Percentiles rank a stretch among this genome's conserved stretches.
Evolutionary conservation across 371 early-diverging fungal genomes (phyloP).

Genomic region (Syncephalis plumigaleata): DNA sequence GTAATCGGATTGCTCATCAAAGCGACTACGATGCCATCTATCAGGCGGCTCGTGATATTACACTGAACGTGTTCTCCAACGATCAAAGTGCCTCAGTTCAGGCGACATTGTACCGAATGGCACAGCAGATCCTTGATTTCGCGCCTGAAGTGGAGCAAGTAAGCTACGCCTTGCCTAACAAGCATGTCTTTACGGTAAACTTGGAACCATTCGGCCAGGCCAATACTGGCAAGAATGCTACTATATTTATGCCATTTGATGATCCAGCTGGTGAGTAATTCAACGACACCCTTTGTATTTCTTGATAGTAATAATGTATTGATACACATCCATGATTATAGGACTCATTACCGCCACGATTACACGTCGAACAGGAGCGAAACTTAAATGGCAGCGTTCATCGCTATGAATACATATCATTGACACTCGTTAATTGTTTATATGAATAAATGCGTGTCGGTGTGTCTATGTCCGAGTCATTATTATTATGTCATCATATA

Average conservation of each 20-base stretch:
- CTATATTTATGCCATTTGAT: conserved; percentile 55
- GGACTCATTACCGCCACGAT: conserved; percentile 53
- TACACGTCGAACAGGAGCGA: conserved; percentile 18
- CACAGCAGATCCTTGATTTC: conserved; percentile 36
- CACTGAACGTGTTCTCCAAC: conserved; percentile 46
- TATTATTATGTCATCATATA: no score
- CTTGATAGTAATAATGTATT: background rate
- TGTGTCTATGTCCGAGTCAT: no score
- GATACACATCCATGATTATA: conserved; percentile 3
- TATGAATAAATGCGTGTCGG: no score
- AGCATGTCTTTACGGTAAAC: conserved; percentile 64
- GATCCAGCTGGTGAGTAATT: conserved; percentile 47
- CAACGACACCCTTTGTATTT: background rate
- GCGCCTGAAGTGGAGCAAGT: conserved; percentile 43
- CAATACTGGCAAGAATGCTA: conserved; percentile 44
- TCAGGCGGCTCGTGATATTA: conserved; percentile 33
- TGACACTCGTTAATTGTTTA: no score
- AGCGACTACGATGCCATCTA: conserved; percentile 28
- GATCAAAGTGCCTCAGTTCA: conserved; percentile 58
- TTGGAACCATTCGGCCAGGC: conserved; percentile 51
- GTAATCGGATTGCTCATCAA: background rate
- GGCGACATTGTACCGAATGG: conserved; percentile 53
- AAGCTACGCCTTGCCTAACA: conserved; percentile 66
- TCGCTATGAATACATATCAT: no score
- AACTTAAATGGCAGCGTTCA: background rate